Percentiles rank a stretch among this genome's conserved stretches.
These are phyloP conservation scores for Pyricularia sp. DNA, from an alignment of 2,329 filamentous ascomycete genomes.

Conservation along the genomic window DNA sequence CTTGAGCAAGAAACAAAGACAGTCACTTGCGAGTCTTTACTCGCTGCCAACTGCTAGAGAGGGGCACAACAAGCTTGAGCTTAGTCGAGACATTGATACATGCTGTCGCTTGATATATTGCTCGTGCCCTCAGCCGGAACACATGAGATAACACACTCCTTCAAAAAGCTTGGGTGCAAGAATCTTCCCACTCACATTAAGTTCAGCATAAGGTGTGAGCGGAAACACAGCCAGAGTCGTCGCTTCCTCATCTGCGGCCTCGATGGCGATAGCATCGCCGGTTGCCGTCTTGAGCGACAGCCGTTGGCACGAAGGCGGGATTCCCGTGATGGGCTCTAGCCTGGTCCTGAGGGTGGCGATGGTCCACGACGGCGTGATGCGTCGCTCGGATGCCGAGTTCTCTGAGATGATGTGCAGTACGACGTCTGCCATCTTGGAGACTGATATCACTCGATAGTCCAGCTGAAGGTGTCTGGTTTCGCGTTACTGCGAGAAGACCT, in stretches of 20 bases:
- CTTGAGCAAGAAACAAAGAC: background rate
- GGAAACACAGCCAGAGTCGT: slow-evolving; percentile 55
- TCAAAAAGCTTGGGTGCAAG: background rate
- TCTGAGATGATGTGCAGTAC: slow-evolving; percentile 68
- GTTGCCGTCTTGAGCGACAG: slow-evolving; percentile 60
- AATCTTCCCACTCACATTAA: slow-evolving; percentile 45
- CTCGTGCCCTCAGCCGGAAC: background rate
- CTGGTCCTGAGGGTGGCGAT: slow-evolving; percentile 76
- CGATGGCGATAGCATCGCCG: slow-evolving; percentile 54
- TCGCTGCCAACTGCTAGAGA: too few species aligned
- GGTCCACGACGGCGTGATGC: slow-evolving; percentile 87
- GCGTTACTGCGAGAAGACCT: background rate
- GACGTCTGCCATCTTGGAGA: slow-evolving; percentile 55
- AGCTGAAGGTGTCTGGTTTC: background rate
- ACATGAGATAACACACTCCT: background rate
- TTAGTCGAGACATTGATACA: too few species aligned
- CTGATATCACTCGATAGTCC: background rate
- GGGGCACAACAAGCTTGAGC: too few species aligned
- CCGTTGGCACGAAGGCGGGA: slow-evolving; percentile 71
- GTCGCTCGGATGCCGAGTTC: slow-evolving; percentile 74
- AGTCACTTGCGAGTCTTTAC: background rate
- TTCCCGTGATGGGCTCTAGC: slow-evolving; percentile 86
- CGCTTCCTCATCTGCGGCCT: slow-evolving; percentile 64
- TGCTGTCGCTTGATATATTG: background rate
- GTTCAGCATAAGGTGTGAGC: slow-evolving; percentile 65